Conservation (phyloP, 2,329 filamentous ascomycete species). For the Penicillium freii region DNA sequence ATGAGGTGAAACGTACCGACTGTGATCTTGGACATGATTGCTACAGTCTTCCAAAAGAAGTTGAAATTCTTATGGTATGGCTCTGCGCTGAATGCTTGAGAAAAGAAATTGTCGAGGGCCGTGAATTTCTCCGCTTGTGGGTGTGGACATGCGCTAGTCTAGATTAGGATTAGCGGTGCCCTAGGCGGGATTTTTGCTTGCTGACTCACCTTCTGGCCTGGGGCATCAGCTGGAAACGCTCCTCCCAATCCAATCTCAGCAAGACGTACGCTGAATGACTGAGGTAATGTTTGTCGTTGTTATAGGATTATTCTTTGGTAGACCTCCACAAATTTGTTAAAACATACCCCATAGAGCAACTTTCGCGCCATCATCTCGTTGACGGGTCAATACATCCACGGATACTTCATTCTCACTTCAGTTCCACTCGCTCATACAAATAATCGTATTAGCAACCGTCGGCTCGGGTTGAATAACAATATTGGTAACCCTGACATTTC, state of each 20-base stretch:
- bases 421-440: conserved; percentile 26
- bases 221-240: not conserved
- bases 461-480: not conserved
- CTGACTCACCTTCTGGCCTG: conserved; percentile 12
- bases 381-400: not conserved
- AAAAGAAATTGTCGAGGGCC: conserved; percentile 26
- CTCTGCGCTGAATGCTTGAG: conserved; percentile 47
- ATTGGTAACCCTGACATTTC: not conserved
- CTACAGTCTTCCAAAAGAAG: conserved; percentile 83
- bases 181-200: conserved; percentile 12
- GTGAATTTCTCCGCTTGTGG: conserved; percentile 43
- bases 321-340: too few relatives aligned
- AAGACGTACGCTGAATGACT: not conserved
- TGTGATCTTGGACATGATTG: conserved; percentile 59
- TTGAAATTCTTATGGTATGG: conserved; percentile 71
- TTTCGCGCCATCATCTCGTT: not conserved
- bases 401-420: conserved; percentile 10
- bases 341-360: not conserved
- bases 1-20: conserved; percentile 47
- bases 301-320: not conserved
- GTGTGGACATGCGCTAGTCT: conserved; percentile 30
- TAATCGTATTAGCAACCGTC: not conserved
- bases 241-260: not conserved
- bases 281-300: not conserved
- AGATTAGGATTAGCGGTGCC: conserved; percentile 29